These are phyloP conservation scores for Batrachochytrium dendrobatidis DNA, from an alignment of 371 early-diverging fungal species.

Conservation along the genomic window DNA sequence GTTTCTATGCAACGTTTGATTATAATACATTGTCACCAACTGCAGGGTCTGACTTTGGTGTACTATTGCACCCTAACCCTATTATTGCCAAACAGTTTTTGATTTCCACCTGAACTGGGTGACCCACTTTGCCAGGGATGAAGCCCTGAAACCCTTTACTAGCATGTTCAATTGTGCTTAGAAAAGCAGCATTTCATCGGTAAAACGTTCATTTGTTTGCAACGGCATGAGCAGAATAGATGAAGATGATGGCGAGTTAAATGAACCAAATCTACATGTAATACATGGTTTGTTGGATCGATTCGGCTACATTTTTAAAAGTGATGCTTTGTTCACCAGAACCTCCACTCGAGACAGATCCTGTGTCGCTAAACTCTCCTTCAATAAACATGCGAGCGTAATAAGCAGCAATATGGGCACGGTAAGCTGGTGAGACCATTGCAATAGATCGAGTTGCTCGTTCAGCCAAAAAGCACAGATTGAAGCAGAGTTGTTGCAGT, in stretches of 20 bases:
- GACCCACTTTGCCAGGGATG: too few relatives aligned
- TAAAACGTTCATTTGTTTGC: too few relatives aligned
- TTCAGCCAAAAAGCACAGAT: conserved; percentile 70
- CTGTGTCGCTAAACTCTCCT: conserved; percentile 15
- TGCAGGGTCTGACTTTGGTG: too few relatives aligned
- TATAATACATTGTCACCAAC: too few relatives aligned
- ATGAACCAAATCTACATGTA: background rate
- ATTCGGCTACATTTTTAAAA: background rate
- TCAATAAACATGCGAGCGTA: conserved; percentile 23
- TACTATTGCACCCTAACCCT: too few relatives aligned
- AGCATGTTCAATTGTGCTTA: too few relatives aligned
- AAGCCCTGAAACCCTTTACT: too few relatives aligned
- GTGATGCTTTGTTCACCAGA: background rate
- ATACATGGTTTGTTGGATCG: background rate
- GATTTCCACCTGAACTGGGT: too few relatives aligned
- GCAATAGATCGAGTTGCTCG: conserved; percentile 65
- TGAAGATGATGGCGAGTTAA: background rate
- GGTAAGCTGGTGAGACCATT: conserved; percentile 66
- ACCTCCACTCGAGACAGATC: background rate
- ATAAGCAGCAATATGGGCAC: conserved; percentile 65
- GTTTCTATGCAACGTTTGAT: too few relatives aligned
- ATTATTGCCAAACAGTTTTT: too few relatives aligned
- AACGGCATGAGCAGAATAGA: too few relatives aligned
- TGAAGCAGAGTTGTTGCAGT: conserved; percentile 65
- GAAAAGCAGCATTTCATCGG: too few relatives aligned